A percentile compares a stretch with the other conserved stretches of the same genome.
phyloP scores from a whole-genome alignment of 75 land plant genomes.

The Sequoia sempervirens region DNA sequence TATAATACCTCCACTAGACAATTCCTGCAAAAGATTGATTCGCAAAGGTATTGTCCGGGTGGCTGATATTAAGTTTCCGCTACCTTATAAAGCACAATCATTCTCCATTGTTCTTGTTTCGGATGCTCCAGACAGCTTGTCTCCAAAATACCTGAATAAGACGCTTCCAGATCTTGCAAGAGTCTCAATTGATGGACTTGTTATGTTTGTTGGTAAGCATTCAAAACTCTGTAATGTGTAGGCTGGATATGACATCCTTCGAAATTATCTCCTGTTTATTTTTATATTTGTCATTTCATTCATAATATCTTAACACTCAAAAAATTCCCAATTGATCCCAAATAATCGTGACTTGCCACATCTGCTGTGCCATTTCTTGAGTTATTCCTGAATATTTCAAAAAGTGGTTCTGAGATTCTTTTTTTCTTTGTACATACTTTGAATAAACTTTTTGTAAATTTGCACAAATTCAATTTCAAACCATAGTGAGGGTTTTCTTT shows the following conservation, averaged over 20 bases:
- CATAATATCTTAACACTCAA: no score
- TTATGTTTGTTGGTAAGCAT: conserved; percentile 53
- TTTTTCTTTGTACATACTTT: no score
- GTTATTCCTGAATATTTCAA: no score
- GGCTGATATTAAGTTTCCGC: conserved; percentile 56
- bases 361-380: no score
- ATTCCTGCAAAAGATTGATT: conserved; percentile 54
- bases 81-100: conserved; percentile 67
- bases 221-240: conserved; percentile 1
- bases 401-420: no score
- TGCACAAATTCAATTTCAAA: no score
- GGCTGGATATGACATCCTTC: background rate
- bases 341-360: no score
- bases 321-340: no score
- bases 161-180: conserved; percentile 68
- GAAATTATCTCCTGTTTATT: background rate
- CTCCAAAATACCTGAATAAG: conserved; percentile 58
- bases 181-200: conserved; percentile 55
- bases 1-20: conserved; percentile 47
- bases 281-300: background rate
- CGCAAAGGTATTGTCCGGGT: conserved; percentile 69
- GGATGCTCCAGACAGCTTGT: conserved; percentile 62
- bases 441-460: no score
- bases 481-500: no score
- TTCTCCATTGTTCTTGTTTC: conserved; percentile 70